Percentiles rank a stretch among this genome's conserved stretches.
phyloP scores from a whole-genome alignment of 2,329 filamentous ascomycete genomes.

The Microthyrium microscopicum region DNA sequence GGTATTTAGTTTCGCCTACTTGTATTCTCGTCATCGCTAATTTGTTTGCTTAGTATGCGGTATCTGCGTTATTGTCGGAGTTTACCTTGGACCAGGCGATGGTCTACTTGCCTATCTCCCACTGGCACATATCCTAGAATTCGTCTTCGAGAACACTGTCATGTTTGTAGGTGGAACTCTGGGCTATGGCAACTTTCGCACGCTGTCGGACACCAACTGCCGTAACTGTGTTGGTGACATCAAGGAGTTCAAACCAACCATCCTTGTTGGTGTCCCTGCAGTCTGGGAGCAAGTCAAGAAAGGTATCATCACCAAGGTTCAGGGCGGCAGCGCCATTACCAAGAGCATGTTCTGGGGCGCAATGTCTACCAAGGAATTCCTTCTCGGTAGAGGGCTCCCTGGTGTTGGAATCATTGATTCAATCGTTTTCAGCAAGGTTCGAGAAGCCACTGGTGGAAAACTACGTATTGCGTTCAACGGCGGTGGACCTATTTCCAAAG shows the following conservation, averaged over 20 bases:
- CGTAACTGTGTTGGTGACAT: slow-evolving; percentile 89
- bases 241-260: slow-evolving; percentile 72
- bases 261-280: slow-evolving; percentile 87
- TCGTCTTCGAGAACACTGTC: slow-evolving; percentile 83
- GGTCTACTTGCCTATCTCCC: slow-evolving; percentile 80
- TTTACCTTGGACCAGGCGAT: slow-evolving; percentile 62
- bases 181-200: slow-evolving; percentile 84
- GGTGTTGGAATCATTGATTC: slow-evolving; percentile 57
- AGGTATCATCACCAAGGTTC: slow-evolving; percentile 69
- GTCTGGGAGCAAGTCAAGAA: slow-evolving; percentile 98
- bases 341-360: slow-evolving; percentile 65
- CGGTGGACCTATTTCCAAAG: slow-evolving; percentile 73
- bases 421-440: slow-evolving; percentile 82
- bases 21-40: too few relatives aligned
- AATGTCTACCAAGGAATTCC: slow-evolving; percentile 42
- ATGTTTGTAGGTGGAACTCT: slow-evolving; percentile 81
- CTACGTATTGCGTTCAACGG: slow-evolving; percentile 89
- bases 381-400: slow-evolving; percentile 43
- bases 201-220: slow-evolving; percentile 70
- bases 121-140: slow-evolving; percentile 89
- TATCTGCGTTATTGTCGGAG: slow-evolving; percentile 59
- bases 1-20: slow-evolving; percentile 31
- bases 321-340: slow-evolving; percentile 50
- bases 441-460: slow-evolving; percentile 72
- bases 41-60: too few relatives aligned